Conservation (phyloP, 169 alveolate genomes). For the Babesia ovis region DNA sequence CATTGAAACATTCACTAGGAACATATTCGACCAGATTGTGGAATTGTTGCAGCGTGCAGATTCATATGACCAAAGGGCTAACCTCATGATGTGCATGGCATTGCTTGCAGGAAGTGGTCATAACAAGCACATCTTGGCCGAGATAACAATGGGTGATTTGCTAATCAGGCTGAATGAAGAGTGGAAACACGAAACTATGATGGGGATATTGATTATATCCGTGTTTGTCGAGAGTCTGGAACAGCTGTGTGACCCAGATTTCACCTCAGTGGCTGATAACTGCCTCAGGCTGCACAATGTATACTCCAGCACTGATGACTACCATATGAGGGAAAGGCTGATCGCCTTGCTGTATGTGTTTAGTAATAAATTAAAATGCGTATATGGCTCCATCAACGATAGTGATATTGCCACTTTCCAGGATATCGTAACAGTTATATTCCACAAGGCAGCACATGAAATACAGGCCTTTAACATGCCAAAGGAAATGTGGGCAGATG, state of each 20-base stretch:
- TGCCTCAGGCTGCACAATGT: constrained; percentile 31
- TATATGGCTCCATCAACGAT: constrained; percentile 8
- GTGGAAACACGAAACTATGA: constrained; percentile 35
- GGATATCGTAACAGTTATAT: constrained; percentile 11
- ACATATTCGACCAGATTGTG: constrained; percentile 19
- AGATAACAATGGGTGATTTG: constrained; percentile 18
- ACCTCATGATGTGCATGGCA: constrained; percentile 24
- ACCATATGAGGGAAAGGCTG: constrained; percentile 40
- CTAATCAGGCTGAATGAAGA: constrained; percentile 27
- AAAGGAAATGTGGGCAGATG: constrained; percentile 3
- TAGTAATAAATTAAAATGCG: not conserved
- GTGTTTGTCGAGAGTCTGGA: constrained; percentile 27
- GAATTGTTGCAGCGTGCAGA: constrained; percentile 13
- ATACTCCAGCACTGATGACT: constrained; percentile 44
- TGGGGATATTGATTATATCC: constrained; percentile 13
- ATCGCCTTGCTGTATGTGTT: constrained; percentile 14
- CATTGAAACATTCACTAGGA: constrained; percentile 2
- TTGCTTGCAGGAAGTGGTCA: constrained; percentile 30
- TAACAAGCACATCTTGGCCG: constrained; percentile 3
- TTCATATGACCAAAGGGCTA: constrained; percentile 12
- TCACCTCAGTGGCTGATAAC: constrained; percentile 32
- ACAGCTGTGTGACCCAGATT: constrained; percentile 14
- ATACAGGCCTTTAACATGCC: constrained; percentile 12
- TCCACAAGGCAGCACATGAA: constrained; percentile 46
- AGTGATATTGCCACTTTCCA: constrained; percentile 11